A percentile compares a stretch with the other conserved stretches of the same genome.
These are phyloP conservation scores for Penicillium sp. DNA, from an alignment of 2,329 filamentous ascomycete species.

Conservation along the genomic window DNA sequence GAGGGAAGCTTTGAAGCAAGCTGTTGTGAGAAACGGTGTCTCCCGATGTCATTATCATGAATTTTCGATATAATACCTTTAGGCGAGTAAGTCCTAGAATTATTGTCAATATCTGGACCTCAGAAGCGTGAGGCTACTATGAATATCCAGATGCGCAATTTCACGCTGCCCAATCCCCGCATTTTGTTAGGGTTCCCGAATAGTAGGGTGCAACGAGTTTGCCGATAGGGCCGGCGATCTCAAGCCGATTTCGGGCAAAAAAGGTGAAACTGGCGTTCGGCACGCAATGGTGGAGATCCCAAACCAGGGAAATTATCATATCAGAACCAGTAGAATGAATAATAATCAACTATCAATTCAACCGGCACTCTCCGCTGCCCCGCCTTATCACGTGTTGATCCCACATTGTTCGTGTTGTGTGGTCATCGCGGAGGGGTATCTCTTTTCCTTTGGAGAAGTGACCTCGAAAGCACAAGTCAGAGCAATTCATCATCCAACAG, in stretches of 20 bases:
- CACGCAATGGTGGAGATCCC: background rate
- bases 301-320: slow-evolving; percentile 11
- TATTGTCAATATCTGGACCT: too few relatives aligned
- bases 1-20: too few relatives aligned
- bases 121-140: too few relatives aligned
- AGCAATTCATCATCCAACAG: background rate
- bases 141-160: too few relatives aligned
- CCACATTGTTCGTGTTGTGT: background rate
- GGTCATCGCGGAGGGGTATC: background rate
- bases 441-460: background rate
- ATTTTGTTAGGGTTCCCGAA: too few relatives aligned
- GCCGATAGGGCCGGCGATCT: background rate
- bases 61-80: too few relatives aligned
- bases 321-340: slow-evolving; percentile 15
- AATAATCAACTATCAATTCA: slow-evolving; percentile 11
- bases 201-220: background rate
- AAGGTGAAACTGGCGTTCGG: background rate
- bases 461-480: background rate
- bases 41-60: too few relatives aligned
- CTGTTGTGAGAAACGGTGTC: too few relatives aligned
- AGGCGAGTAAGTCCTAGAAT: too few relatives aligned
- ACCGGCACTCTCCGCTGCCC: slow-evolving; percentile 19
- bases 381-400: slow-evolving; percentile 17
- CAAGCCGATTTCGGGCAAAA: background rate
- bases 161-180: too few relatives aligned